Evolutionary conservation across 163 green algal species (phyloP).

Genomic region (Volvox carteri): DNA sequence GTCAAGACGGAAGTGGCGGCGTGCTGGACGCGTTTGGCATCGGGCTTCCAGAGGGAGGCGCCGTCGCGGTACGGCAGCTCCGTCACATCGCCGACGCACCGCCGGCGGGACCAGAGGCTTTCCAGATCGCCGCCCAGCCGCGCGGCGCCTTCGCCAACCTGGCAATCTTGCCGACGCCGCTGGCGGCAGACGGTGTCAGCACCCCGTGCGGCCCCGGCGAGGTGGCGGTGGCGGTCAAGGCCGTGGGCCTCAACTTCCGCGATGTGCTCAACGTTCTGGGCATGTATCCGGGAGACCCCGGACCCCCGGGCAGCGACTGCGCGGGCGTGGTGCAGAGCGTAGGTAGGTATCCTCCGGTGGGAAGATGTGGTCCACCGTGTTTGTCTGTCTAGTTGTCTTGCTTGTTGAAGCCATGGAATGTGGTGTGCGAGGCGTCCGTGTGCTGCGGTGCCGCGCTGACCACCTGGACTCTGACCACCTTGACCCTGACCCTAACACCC

Average conservation of each 20-base stretch:
- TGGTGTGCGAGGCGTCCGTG: too few relatives aligned
- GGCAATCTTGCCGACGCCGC: conserved; percentile 1
- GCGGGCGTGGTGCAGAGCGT: conserved; percentile 80
- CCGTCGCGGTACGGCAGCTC: conserved; percentile 52
- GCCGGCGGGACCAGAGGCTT: conserved; percentile 41
- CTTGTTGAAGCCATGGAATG: too few relatives aligned
- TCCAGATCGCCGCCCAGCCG: conserved; percentile 67
- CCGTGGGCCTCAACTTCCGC: conserved; percentile 95
- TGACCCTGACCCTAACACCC: too few relatives aligned
- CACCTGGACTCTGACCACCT: too few relatives aligned
- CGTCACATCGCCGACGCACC: conserved; percentile 56
- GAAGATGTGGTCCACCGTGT: too few relatives aligned
- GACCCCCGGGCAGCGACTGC: conserved; percentile 84
- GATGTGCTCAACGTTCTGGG: conserved; percentile 94
- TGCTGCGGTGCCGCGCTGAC: too few relatives aligned
- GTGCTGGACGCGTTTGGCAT: conserved; percentile 14
- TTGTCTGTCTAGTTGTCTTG: too few relatives aligned
- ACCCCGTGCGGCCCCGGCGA: conserved; percentile 50
- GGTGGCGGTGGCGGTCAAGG: conserved; percentile 73
- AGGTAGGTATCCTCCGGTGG: conserved; percentile 32
- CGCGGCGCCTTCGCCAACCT: conserved; percentile 69
- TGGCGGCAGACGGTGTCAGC: conserved; percentile 35
- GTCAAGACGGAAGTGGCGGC: background rate
- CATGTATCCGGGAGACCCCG: conserved; percentile 93
- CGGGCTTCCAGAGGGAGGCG: background rate